Conservation (phyloP, 768 basidiomycete genomes). For the Cubamyces sp. region DNA sequence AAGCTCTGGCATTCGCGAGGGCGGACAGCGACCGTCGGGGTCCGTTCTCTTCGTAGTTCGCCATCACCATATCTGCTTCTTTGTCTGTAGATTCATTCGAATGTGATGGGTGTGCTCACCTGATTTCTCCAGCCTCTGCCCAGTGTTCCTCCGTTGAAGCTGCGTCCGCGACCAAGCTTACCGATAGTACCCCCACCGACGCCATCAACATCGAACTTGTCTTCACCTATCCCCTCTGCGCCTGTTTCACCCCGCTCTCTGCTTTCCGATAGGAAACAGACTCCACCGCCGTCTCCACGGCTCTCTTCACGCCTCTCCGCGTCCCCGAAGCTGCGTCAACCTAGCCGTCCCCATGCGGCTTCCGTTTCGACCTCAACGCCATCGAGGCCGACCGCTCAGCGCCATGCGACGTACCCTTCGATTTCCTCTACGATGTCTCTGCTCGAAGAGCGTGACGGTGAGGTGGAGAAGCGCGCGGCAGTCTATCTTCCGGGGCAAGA, state of each 20-base stretch:
- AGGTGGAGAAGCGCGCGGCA: conserved; percentile 31
- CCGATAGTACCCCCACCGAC: conserved; percentile 22
- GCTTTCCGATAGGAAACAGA: conserved; percentile 2
- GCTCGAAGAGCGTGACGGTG: conserved; percentile 31
- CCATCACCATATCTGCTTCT: conserved; percentile 1
- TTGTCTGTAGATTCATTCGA: background rate
- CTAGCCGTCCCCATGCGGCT: conserved; percentile 2
- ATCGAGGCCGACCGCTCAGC: conserved; percentile 4
- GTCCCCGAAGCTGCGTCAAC: conserved; percentile 18
- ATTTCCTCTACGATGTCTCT: conserved; percentile 34
- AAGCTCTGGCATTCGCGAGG: background rate
- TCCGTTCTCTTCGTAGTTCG: background rate
- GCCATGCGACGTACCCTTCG: conserved; percentile 34
- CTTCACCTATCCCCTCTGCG: conserved; percentile 7
- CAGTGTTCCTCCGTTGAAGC: conserved; percentile 13
- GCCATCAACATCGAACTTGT: conserved; percentile 8
- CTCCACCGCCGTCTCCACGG: conserved; percentile 17
- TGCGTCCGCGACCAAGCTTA: conserved; percentile 20
- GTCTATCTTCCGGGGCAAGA: conserved; percentile 27
- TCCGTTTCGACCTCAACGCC: background rate
- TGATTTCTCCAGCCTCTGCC: conserved; percentile 18
- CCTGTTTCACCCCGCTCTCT: conserved; percentile 18
- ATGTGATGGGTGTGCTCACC: conserved; percentile 13
- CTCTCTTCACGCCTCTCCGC: conserved; percentile 4
- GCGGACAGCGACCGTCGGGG: conserved; percentile 1